Percentiles rank a stretch among this genome's conserved stretches.
Evolutionary conservation across 2,329 filamentous ascomycete genomes (phyloP).

Genomic region (Colletotrichum echinochloae): DNA sequence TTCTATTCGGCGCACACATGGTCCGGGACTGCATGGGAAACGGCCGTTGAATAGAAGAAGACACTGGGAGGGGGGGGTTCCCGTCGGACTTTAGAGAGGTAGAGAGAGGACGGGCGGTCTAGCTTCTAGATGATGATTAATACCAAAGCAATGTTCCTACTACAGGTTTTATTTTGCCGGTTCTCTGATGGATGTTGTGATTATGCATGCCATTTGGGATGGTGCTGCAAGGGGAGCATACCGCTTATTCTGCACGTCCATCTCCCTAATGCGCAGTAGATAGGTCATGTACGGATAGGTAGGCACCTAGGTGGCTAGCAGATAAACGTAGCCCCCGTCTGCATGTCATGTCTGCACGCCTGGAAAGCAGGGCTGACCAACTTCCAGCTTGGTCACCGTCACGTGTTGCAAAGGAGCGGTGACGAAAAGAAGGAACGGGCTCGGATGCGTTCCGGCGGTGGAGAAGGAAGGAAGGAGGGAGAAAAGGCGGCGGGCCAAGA

Average conservation of each 20-base stretch:
- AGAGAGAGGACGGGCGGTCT: not conserved
- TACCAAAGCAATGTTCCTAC: not conserved
- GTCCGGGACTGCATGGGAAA: slow-evolving; percentile 2
- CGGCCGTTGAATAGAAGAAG: not conserved
- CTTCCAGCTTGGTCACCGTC: not conserved
- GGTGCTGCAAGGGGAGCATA: not conserved
- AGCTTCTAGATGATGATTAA: not conserved
- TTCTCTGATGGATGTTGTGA: not conserved
- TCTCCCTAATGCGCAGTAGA: too few relatives aligned
- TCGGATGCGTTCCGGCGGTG: slow-evolving; percentile 21
- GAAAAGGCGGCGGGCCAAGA: slow-evolving; percentile 6
- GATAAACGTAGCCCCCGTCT: not conserved
- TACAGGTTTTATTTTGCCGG: not conserved
- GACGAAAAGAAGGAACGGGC: slow-evolving; percentile 4
- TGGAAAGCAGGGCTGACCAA: not conserved
- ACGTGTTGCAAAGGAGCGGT: slow-evolving; percentile 2
- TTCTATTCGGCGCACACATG: not conserved
- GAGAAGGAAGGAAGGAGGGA: not conserved
- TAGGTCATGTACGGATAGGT: too few relatives aligned
- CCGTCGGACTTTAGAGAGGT: not conserved
- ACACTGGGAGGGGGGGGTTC: not conserved
- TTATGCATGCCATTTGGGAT: not conserved
- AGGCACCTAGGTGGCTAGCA: too few relatives aligned
- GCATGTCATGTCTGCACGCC: not conserved
- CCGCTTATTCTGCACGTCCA: not conserved